phyloP scores from a whole-genome alignment of 768 basidiomycete genomes.

The Polyporus arcularius region DNA sequence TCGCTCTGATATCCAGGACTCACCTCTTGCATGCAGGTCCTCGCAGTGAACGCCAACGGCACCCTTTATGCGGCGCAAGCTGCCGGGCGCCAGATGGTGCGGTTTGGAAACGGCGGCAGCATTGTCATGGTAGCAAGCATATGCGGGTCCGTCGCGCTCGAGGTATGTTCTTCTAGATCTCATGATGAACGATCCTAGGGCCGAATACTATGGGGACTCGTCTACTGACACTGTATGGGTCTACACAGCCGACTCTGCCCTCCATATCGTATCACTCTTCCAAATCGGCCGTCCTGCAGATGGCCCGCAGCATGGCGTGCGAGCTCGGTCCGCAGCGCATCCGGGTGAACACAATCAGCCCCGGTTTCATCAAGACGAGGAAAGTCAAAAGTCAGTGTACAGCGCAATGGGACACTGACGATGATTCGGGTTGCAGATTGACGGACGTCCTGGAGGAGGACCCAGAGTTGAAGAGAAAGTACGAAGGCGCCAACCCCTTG shows the following conservation, averaged over 20 bases:
- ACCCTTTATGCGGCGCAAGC: slow-evolving; percentile 37
- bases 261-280: slow-evolving; percentile 60
- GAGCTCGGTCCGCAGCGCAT: slow-evolving; percentile 65
- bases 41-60: slow-evolving; percentile 60
- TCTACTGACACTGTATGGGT: too few relatives aligned
- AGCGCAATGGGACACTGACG: too few relatives aligned
- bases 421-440: too few relatives aligned
- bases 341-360: slow-evolving; percentile 72
- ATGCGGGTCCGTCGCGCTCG: slow-evolving; percentile 56
- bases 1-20: too few relatives aligned
- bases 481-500: slow-evolving; percentile 65
- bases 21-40: slow-evolving; percentile 40
- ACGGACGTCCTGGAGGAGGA: too few relatives aligned
- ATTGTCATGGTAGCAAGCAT: slow-evolving; percentile 45
- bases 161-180: slow-evolving; percentile 37
- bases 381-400: slow-evolving; percentile 16
- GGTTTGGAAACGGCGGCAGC: slow-evolving; percentile 35
- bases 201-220: too few relatives aligned
- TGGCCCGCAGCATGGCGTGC: slow-evolving; percentile 78
- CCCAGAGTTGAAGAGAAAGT: slow-evolving; percentile 57
- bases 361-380: slow-evolving; percentile 63
- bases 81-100: slow-evolving; percentile 35
- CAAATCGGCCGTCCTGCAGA: slow-evolving; percentile 74
- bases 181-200: too few relatives aligned
- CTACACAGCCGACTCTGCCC: slow-evolving; percentile 51